Base-by-base conservation (phyloP, 2,329 filamentous ascomycete species). In the Sporothrix luriei region DNA sequence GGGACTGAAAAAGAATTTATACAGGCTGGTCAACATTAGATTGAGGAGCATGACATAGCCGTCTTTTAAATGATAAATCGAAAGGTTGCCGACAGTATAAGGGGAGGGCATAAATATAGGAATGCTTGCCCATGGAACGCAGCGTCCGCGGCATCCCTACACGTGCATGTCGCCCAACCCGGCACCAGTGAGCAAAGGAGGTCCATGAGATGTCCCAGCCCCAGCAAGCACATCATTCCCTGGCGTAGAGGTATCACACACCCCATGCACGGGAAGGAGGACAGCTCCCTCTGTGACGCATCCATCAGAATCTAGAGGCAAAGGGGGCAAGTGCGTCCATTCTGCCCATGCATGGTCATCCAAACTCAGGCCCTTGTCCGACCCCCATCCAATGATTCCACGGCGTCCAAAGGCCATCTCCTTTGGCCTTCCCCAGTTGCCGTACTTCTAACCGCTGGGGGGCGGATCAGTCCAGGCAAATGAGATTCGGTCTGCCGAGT, bases 391-490 rank as follows among this genome's bases (percentile, higher is more conserved):
- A 57, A 67, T 57, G 21, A 57, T 48, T 13, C n/a, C 49, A 43
- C 14, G n/a, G 49, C 49, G 24, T 54, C 21, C 49, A 48, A 46
- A 14, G 46, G 40, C 65, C 29, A 21, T 26, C 19, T 33, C 5
- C 11, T 26, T 26, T 7, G 10, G 7, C 24, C 3, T 21, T 46
- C 33, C 49, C 65, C 65, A 57, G 40, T 48, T 48, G 16, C 38
- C 40, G 10, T 33, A 9, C 65, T 26, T 16, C 52, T 52, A 68
- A 52, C 65, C 65, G 65, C 65, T 38, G 21, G 24, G 49, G 13
- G n/a, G 26, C n/a, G 40, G 13, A n/a, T 2, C 5, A 24, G 40
- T 26, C 21, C 5, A 43, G 33, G 19, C 10, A n/a, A 52, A 26
- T 10, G 10, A 52, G 19, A 46, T 33, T 33, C 33, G 33, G 4